Evolutionary conservation across 2,329 filamentous ascomycete genomes (phyloP).

Genomic region (Fonsecaea pedrosoi): DNA sequence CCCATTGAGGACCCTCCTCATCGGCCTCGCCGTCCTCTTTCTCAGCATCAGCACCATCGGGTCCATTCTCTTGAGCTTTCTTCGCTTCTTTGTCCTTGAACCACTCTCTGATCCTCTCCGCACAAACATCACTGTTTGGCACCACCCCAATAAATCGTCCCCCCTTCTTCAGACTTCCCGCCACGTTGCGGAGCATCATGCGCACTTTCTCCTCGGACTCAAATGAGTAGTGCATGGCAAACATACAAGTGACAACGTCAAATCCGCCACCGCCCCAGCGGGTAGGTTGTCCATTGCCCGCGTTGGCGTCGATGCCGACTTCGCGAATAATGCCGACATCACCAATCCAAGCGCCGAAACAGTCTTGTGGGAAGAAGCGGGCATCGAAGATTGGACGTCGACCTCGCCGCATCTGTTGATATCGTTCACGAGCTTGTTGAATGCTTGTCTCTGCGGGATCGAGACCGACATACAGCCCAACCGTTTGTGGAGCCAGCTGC

Average conservation of each 20-base stretch:
- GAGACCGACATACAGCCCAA: conserved; percentile 92
- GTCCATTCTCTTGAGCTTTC: conserved; percentile 42
- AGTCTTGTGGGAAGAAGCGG: conserved; percentile 89
- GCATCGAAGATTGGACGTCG: conserved; percentile 75
- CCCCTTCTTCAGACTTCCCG: conserved; percentile 87
- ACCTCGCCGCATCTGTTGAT: conserved; percentile 71
- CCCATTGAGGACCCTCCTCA: conserved; percentile 77
- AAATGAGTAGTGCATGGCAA: conserved; percentile 98
- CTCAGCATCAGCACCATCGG: neutral
- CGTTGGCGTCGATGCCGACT: conserved; percentile 83
- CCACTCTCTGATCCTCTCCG: conserved; percentile 76
- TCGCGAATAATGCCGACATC: conserved; percentile 81
- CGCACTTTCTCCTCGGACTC: conserved; percentile 89
- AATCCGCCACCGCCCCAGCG: conserved; percentile 79
- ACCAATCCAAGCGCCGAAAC: conserved; percentile 82
- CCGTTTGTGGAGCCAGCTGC: conserved; percentile 88
- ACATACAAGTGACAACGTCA: conserved; percentile 98
- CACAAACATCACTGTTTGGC: conserved; percentile 93
- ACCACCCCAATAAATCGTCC: conserved; percentile 94
- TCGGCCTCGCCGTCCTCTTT: conserved; percentile 56
- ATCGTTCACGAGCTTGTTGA: conserved; percentile 85
- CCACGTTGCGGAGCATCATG: conserved; percentile 91
- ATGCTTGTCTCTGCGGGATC: conserved; percentile 94
- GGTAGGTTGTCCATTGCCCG: conserved; percentile 62
- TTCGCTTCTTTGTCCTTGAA: conserved; percentile 65